These are phyloP conservation scores for Fusarium sulawesiense DNA, from an alignment of 2,329 filamentous ascomycete genomes.

Conservation along the genomic window DNA sequence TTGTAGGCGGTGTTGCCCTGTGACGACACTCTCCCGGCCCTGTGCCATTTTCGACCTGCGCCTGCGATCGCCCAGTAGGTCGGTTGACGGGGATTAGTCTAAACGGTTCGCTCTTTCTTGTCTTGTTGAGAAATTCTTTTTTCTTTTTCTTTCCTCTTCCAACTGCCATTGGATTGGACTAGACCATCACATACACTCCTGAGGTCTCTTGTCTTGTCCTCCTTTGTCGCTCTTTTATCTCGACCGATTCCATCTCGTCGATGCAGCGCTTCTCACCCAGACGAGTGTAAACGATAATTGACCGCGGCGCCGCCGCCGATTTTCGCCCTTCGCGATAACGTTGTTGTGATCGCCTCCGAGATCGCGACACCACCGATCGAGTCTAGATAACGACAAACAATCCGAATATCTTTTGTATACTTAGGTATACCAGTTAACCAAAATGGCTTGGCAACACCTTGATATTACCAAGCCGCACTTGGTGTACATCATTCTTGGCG, in stretches of 20 bases:
- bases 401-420: conserved; percentile 14
- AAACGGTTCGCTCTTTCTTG: conserved; percentile 16
- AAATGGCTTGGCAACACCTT: conserved; percentile 83
- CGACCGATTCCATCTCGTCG: neutral
- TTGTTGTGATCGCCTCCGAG: conserved; percentile 25
- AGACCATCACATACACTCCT: neutral
- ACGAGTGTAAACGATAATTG: conserved; percentile 36
- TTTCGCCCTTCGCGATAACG: conserved; percentile 31
- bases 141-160: conserved; percentile 2
- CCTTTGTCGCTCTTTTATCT: conserved; percentile 7
- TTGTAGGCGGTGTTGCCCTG: conserved; percentile 38
- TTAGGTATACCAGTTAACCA: conserved; percentile 21
- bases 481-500: conserved; percentile 98
- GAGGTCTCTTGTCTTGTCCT: conserved; percentile 7
- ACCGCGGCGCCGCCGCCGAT: conserved; percentile 37
- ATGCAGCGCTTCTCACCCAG: conserved; percentile 13
- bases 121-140: conserved; percentile 30
- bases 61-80: neutral
- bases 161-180: conserved; percentile 11
- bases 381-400: conserved; percentile 13
- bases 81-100: conserved; percentile 16
- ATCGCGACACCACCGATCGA: conserved; percentile 28
- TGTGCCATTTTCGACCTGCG: conserved; percentile 41
- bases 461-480: conserved; percentile 93
- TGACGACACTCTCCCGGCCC: conserved; percentile 44